Conservation (phyloP, 495 filamentous ascomycete species). For the Aspergillus homomorphus region DNA sequence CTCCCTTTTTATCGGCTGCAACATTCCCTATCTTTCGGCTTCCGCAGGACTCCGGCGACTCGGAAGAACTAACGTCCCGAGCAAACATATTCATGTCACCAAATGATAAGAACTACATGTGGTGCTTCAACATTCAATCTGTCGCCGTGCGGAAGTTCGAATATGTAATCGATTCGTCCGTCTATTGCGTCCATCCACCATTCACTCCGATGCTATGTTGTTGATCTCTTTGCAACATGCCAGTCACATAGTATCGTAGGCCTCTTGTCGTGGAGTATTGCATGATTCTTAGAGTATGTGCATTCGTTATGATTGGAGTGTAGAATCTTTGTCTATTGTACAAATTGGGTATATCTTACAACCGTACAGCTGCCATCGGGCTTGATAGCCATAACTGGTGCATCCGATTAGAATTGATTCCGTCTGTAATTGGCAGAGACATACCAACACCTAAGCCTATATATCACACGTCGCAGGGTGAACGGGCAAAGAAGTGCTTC, state of each 20-base stretch:
- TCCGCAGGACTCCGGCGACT: neutral
- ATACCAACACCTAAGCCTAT: constrained; percentile 2
- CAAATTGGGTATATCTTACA: constrained; percentile 22
- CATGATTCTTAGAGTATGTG: neutral
- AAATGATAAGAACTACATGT: too few relatives aligned
- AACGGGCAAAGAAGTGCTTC: neutral
- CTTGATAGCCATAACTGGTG: neutral
- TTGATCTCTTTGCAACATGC: too few relatives aligned
- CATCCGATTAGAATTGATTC: neutral
- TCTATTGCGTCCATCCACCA: neutral
- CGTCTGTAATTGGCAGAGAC: neutral
- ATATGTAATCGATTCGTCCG: neutral
- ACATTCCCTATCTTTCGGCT: constrained; percentile 9
- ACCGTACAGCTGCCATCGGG: neutral
- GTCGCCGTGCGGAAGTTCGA: neutral
- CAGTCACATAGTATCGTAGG: too few relatives aligned
- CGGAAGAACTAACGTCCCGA: neutral
- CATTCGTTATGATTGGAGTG: neutral
- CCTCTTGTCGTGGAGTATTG: neutral
- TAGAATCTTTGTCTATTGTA: constrained; percentile 9
- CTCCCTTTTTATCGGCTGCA: constrained; percentile 6
- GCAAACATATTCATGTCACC: neutral
- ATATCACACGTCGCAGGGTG: too few relatives aligned
- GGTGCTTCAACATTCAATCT: too few relatives aligned
- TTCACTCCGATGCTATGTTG: too few relatives aligned